Percentiles rank a stretch among this genome's conserved stretches.
Evolutionary conservation across 345 rosid species (phyloP).

Genomic region (Atalantia buxifolia): DNA sequence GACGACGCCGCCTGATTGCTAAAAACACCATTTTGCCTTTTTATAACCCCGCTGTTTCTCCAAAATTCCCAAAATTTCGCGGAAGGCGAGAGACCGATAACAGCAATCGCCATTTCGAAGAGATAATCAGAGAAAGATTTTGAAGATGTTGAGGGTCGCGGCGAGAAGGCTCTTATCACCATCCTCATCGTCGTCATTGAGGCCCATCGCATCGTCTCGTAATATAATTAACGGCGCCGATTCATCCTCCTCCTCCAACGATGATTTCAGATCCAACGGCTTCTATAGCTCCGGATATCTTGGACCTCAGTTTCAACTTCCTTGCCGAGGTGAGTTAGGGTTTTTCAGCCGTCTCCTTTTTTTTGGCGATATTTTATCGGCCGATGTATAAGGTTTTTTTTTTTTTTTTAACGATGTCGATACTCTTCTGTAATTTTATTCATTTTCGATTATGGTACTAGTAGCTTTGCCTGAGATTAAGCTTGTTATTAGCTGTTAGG

Average conservation of each 20-base stretch:
- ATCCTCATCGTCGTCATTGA: conserved; percentile 33
- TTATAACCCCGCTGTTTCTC: no score
- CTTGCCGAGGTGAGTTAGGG: conserved; percentile 47
- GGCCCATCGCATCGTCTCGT: conserved; percentile 25
- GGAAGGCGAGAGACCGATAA: neutral
- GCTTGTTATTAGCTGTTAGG: neutral
- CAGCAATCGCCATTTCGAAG: neutral
- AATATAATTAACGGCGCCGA: conserved; percentile 25
- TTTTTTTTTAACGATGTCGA: neutral
- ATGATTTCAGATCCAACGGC: conserved; percentile 28
- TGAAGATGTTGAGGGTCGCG: conserved; percentile 46
- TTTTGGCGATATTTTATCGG: neutral
- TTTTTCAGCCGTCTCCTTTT: neutral
- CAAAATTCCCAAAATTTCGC: conserved; percentile 8
- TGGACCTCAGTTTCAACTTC: conserved; percentile 28
- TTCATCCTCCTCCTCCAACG: conserved; percentile 18
- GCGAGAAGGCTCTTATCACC: conserved; percentile 44
- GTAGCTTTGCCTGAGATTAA: neutral
- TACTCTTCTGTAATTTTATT: neutral
- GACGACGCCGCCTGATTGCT: neutral
- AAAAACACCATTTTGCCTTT: neutral
- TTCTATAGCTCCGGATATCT: conserved; percentile 9
- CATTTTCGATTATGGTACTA: neutral
- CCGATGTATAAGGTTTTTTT: no score
- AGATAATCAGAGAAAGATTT: neutral